phyloP scores from a whole-genome alignment of 257 asterid species.

The Gardenia jasminoides region DNA sequence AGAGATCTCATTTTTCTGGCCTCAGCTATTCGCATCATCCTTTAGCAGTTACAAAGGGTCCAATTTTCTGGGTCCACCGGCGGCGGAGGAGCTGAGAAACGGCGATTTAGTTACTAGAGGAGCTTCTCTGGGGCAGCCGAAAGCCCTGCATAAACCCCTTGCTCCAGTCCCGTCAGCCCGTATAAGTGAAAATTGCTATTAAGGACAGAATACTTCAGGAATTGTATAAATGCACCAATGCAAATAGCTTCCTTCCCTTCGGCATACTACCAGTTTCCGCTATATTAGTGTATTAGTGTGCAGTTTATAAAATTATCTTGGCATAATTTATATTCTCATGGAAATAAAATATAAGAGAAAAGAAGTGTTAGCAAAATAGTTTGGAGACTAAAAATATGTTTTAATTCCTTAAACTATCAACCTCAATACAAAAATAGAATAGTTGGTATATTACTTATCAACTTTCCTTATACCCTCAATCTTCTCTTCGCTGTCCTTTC shows the following conservation, averaged over 20 bases:
- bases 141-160: neutral
- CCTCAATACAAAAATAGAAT: too few relatives aligned
- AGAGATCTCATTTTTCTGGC: conserved; percentile 45
- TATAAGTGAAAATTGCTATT: neutral
- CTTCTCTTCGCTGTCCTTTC: too few relatives aligned
- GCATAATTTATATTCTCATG: too few relatives aligned
- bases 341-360: too few relatives aligned
- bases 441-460: too few relatives aligned
- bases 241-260: neutral
- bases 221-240: neutral
- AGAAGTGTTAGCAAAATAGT: too few relatives aligned
- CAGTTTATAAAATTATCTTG: too few relatives aligned
- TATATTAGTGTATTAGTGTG: too few relatives aligned
- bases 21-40: conserved; percentile 34
- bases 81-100: neutral
- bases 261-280: too few relatives aligned
- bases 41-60: neutral
- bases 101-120: neutral
- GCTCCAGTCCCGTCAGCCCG: neutral
- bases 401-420: too few relatives aligned
- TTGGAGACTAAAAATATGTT: too few relatives aligned
- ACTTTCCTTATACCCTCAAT: too few relatives aligned
- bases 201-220: neutral
- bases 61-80: neutral
- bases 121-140: neutral